These are phyloP conservation scores for Sporothrix brunneoviolacea DNA, from an alignment of 2,329 filamentous ascomycete species.

Conservation along the genomic window DNA sequence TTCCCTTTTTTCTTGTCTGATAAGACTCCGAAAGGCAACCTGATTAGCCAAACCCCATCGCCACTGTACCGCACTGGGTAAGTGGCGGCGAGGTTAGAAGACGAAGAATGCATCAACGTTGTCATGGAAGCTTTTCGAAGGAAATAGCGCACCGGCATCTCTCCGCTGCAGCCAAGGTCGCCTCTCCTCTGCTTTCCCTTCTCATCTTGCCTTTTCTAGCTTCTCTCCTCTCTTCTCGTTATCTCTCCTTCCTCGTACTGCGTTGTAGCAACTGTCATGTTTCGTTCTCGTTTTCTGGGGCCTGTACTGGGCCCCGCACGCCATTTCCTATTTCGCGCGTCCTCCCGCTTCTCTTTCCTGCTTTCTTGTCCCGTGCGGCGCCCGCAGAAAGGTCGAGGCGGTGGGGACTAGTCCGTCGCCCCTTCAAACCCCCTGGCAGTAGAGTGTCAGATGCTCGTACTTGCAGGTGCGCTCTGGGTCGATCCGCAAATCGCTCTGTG, in stretches of 20 bases:
- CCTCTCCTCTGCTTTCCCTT: background rate
- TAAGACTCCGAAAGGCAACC: background rate
- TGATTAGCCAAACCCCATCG: background rate
- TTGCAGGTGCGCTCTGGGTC: background rate
- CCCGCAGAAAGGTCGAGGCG: no score
- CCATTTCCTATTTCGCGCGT: background rate
- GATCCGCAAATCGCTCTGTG: constrained; percentile 6
- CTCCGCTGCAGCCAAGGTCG: background rate
- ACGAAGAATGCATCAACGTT: background rate
- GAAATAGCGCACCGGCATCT: constrained; percentile 1
- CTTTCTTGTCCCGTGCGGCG: background rate
- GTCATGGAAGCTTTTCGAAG: background rate
- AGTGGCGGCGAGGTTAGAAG: background rate
- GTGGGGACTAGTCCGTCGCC: no score
- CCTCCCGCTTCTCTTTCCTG: background rate
- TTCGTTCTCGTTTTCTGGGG: background rate
- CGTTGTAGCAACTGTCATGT: no score
- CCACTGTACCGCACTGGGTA: background rate
- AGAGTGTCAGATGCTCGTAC: constrained; percentile 1
- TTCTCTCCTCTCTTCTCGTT: background rate
- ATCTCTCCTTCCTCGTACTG: background rate
- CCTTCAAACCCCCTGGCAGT: background rate
- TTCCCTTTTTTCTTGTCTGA: background rate
- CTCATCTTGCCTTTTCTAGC: no score
- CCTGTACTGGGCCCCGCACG: background rate